A percentile compares a stretch with the other conserved stretches of the same genome.
Conservation (phyloP, 805 yeast genomes). For the Torulaspora gathmanii region DNA sequence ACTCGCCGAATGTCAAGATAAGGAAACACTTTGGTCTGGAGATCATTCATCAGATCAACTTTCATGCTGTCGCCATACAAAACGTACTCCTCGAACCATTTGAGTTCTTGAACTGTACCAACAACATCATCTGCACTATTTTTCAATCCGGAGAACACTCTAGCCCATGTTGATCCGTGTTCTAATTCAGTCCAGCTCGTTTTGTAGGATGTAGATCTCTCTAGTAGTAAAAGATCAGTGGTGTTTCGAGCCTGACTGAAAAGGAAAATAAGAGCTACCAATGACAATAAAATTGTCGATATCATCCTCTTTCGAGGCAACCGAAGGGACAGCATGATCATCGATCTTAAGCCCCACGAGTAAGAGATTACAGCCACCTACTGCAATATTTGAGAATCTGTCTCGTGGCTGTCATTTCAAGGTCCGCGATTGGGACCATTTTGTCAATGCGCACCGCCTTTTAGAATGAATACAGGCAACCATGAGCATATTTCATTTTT, state of each 20-base stretch:
- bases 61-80: neutral
- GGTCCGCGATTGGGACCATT: too few species aligned
- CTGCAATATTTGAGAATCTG: too few species aligned
- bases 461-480: too few species aligned
- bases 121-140: conserved; percentile 5
- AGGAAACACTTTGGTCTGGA: conserved; percentile 9
- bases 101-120: conserved; percentile 3
- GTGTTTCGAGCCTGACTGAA: neutral
- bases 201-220: neutral
- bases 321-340: too few species aligned
- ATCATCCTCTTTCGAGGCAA: too few species aligned
- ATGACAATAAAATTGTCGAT: neutral
- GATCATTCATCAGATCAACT: neutral
- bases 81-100: conserved; percentile 3
- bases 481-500: too few species aligned
- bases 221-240: neutral
- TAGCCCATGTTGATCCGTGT: neutral
- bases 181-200: neutral
- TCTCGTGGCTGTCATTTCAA: too few species aligned
- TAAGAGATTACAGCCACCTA: too few species aligned
- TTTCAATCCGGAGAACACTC: neutral
- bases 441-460: too few species aligned
- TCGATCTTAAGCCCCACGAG: too few species aligned
- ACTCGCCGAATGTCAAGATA: conserved; percentile 6
- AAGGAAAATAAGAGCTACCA: neutral